Conservation (phyloP, 176 grass and related monocot genomes). For the Thalia dealbata region DNA sequence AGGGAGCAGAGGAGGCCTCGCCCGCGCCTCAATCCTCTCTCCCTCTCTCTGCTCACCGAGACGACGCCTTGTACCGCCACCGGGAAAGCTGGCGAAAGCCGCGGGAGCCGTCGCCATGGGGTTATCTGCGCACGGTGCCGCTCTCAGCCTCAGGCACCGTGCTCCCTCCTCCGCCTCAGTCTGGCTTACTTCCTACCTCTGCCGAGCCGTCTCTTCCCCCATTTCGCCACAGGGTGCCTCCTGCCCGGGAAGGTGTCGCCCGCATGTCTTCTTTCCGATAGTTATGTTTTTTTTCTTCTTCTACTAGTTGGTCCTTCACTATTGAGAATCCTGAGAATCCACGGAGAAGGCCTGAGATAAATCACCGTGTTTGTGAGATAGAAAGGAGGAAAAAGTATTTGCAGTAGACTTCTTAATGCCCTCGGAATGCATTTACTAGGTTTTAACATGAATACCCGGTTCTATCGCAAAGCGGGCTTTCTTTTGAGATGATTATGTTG, state of each 20-base stretch:
- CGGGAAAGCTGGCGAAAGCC: constrained; percentile 36
- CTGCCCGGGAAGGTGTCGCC: neutral
- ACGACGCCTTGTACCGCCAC: constrained; percentile 9
- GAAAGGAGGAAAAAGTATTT: too few species aligned
- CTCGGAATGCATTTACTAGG: neutral
- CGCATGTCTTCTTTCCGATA: too few species aligned
- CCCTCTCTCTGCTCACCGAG: neutral
- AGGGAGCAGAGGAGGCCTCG: too few species aligned
- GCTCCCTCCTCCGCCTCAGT: constrained; percentile 23
- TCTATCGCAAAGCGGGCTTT: neutral
- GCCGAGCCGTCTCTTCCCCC: neutral
- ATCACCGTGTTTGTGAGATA: too few species aligned
- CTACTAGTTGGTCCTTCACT: neutral
- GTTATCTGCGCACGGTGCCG: constrained; percentile 21
- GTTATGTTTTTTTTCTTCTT: neutral
- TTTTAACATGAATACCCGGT: neutral
- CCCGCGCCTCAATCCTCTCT: too few species aligned
- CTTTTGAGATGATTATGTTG: too few species aligned
- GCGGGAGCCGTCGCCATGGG: constrained; percentile 37
- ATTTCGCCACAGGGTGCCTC: too few species aligned
- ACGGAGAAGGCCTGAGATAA: too few species aligned
- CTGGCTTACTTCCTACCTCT: constrained; percentile 23
- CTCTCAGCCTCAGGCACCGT: constrained; percentile 23
- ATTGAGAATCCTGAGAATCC: too few species aligned
- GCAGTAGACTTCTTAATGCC: too few species aligned